Conservation (phyloP, 495 filamentous ascomycete species). For the Podospora bellae-mahoneyi region DNA sequence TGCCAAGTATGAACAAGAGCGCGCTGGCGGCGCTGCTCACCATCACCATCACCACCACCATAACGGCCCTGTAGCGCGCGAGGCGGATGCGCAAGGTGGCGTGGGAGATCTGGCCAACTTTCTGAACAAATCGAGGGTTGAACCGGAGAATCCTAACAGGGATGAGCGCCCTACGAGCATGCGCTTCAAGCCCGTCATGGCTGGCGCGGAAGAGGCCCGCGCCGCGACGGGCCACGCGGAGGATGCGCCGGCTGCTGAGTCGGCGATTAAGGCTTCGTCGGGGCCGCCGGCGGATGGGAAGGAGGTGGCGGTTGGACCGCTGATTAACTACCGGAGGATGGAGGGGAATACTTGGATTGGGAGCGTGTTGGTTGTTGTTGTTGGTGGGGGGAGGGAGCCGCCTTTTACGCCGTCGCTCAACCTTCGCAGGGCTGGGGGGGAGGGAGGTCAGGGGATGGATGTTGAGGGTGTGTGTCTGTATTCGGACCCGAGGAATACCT, state of each 20-base stretch:
- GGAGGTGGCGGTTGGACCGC: conserved; percentile 72
- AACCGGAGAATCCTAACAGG: conserved; percentile 21
- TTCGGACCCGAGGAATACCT: conserved; percentile 69
- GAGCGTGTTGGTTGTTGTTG: conserved; percentile 76
- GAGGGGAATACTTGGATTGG: conserved; percentile 72
- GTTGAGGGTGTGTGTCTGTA: conserved; percentile 63
- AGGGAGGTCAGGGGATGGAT: conserved; percentile 7
- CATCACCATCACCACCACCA: conserved; percentile 30
- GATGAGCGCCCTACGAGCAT: conserved; percentile 22
- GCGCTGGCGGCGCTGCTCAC: conserved; percentile 14
- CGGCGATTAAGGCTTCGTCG: neutral
- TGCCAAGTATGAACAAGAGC: conserved; percentile 24
- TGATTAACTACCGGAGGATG: conserved; percentile 84
- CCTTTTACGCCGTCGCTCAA: conserved; percentile 31
- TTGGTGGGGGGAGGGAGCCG: conserved; percentile 54
- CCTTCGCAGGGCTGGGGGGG: conserved; percentile 31
- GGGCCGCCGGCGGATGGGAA: conserved; percentile 38
- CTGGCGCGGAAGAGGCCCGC: conserved; percentile 35
- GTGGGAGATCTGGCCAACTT: conserved; percentile 49
- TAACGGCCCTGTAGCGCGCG: conserved; percentile 35
- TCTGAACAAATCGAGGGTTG: conserved; percentile 46
- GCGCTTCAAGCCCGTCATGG: conserved; percentile 42
- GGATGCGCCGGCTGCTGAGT: neutral
- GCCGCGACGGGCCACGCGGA: conserved; percentile 7
- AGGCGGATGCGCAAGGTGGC: conserved; percentile 36